Base-by-base conservation (phyloP, 169 alveolate genomes). In the Eimeria maxima region DNA sequence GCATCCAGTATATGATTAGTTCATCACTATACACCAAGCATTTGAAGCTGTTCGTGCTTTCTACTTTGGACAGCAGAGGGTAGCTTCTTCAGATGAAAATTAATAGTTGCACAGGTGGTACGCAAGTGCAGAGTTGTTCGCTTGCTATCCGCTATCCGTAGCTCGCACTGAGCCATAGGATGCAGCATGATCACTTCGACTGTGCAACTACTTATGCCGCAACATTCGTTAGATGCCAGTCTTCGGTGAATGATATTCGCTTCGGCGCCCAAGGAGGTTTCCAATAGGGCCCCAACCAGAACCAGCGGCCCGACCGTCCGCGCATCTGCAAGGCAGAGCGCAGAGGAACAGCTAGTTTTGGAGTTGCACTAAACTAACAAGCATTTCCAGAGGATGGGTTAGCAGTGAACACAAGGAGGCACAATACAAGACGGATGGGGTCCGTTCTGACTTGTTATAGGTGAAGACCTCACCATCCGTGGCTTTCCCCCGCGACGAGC, bases 211-310 rank as follows among this genome's bases (percentile, higher is more conserved):
- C 7, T 60, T 86, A 86, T 5, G 93, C 93, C n/a, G 93, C 81
- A 38, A 11, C 93, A 38, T 86, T 86, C 16, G 93, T 86, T 38
- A 86, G 60, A 6, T 86, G 93, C 93, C 93, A 86, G 29, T 60
- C 78, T 57, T 86, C 93, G 42, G 67, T 53, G 27, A 60, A 29
- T 57, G 93, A 86, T 29, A 16, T 86, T 20, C 78, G 57, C 57
- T 42, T 55, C 3, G 96, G 96, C 22, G 96, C 96, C 96, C 96
- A 93, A 1, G 93, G 96, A 2, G 96, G 96, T 33, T 81, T 93
- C 96, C 96, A 93, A 80, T 93, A 80, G 33, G 96, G 96, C 22
- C 96, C 96, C 38, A 93, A 78, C 96, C 96, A 93, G 88, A 80
- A 88, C 96, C 96, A 93, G 42, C 90, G 90, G 5, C 96, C 96